Percentiles rank a stretch among this genome's conserved stretches.
These are phyloP conservation scores for Euphorbia tirucalli DNA, from an alignment of 345 rosid species.

Conservation along the genomic window DNA sequence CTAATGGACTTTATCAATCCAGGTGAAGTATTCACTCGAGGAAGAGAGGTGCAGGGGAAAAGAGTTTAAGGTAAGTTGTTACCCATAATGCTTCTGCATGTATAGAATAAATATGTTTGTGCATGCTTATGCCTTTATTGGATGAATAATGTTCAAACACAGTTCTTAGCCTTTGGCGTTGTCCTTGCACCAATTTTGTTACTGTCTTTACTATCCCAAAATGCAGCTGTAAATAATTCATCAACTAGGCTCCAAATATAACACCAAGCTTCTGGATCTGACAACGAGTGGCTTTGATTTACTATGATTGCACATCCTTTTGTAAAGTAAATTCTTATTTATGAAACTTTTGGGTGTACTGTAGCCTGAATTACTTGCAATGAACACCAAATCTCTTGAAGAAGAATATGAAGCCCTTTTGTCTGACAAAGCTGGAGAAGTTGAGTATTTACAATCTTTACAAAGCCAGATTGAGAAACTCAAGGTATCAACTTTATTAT, in stretches of 20 bases:
- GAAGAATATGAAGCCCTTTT: slow-evolving; percentile 50
- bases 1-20: slow-evolving; percentile 27
- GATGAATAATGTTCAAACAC: neutral
- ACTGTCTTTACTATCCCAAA: neutral
- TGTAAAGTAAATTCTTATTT: neutral
- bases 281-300: neutral
- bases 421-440: slow-evolving; percentile 58
- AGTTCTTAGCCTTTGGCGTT: neutral
- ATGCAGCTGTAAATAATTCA: neutral
- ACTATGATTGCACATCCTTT: neutral
- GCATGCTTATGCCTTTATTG: neutral
- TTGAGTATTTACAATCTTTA: slow-evolving; percentile 49
- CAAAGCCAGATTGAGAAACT: slow-evolving; percentile 49
- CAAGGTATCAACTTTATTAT: slow-evolving; percentile 35
- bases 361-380: slow-evolving; percentile 57
- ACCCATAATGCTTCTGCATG: neutral
- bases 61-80: slow-evolving; percentile 47
- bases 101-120: neutral
- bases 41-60: slow-evolving; percentile 43
- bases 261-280: neutral
- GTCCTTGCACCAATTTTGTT: neutral
- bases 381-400: slow-evolving; percentile 48
- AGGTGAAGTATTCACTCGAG: slow-evolving; percentile 54
- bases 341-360: slow-evolving; percentile 15
- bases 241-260: neutral